phyloP scores from a whole-genome alignment of 192 early-diverging fungal genomes.

The Chytriomyces sp. region DNA sequence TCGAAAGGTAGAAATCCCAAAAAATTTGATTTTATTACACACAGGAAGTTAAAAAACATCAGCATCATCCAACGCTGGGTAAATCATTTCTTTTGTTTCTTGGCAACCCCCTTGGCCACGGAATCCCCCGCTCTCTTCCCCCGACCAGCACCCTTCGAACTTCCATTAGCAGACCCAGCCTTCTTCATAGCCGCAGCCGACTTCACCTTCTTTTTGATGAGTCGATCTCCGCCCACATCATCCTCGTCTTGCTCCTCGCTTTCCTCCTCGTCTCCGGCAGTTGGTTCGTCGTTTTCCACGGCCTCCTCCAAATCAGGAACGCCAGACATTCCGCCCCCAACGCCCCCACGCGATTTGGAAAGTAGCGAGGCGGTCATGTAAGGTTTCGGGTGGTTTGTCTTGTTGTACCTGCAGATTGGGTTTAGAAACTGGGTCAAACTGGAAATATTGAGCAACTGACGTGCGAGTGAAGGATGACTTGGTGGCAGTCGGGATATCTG shows the following conservation, averaged over 20 bases:
- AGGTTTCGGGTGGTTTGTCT: conserved; percentile 61
- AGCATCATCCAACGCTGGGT: background rate
- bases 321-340: background rate
- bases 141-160: background rate
- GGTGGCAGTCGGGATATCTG: conserved; percentile 60
- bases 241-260: conserved; percentile 55
- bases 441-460: conserved; percentile 24
- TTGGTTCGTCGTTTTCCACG: conserved; percentile 57
- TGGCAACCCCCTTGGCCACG: background rate
- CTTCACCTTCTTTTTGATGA: conserved; percentile 36
- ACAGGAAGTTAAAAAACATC: background rate
- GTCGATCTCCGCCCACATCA: conserved; percentile 52
- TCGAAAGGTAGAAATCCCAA: background rate
- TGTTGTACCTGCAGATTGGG: conserved; percentile 60
- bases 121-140: conserved; percentile 5
- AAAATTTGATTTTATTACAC: no score
- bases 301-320: conserved; percentile 64
- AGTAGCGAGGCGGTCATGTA: conserved; percentile 45
- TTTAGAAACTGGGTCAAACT: background rate
- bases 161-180: no score
- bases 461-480: conserved; percentile 78
- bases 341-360: conserved; percentile 25
- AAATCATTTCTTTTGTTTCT: conserved; percentile 27
- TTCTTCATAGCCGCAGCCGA: background rate
- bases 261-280: conserved; percentile 44